Base-by-base conservation (phyloP, 495 filamentous ascomycete genomes). In the Xylaria intraflava region DNA sequence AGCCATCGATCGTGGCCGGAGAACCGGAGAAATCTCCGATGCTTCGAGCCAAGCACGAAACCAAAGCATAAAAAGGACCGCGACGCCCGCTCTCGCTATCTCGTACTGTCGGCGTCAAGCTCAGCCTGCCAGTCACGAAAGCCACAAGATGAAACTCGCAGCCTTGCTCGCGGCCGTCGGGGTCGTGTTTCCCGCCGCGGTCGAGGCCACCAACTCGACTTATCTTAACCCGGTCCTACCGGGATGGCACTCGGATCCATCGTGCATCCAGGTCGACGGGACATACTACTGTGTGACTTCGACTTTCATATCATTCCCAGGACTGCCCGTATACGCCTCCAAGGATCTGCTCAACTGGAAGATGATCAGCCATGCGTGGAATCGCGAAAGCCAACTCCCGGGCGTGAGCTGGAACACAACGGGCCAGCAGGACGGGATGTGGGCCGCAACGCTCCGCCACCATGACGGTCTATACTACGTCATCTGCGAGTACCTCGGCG, bases 391-490 rank as follows among this genome's bases (percentile, higher is more conserved):
- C 31, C 62, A 61, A 44, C 58, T 64, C n/a, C 62, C 62, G 10
- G 62, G 62, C n/a, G 44, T 59, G 29, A 61, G 62, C 42, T 58
- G 52, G 56, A 48, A 48, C 29, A 61, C 62, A 0, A 51, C 62
- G 1, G 62, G 49, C 6, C 62, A 64, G 50, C 58, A 68, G 23
- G 12, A 61, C 2, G 68, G 68, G 47, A 70, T 70, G 64, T 71
- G 49, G 24, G 68, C 68, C 1, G 39, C 68, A 11, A 71, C 65
- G 9, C 35, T 71, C 16, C 68, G 68, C 5, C n/a, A 62, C n/a
- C 62, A 42, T 40, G 51, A 64, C 23, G 68, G 73, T 12, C 24
- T 59, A 26, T 74, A 72, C 52, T 78, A 72, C 53, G 58, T 75
- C 14, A 65, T 74, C 11, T 72, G 70, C 55, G 69, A 67, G 41